Base-by-base conservation (phyloP, 352 stramenopile species). In the Globisporangium nagaii region DNA sequence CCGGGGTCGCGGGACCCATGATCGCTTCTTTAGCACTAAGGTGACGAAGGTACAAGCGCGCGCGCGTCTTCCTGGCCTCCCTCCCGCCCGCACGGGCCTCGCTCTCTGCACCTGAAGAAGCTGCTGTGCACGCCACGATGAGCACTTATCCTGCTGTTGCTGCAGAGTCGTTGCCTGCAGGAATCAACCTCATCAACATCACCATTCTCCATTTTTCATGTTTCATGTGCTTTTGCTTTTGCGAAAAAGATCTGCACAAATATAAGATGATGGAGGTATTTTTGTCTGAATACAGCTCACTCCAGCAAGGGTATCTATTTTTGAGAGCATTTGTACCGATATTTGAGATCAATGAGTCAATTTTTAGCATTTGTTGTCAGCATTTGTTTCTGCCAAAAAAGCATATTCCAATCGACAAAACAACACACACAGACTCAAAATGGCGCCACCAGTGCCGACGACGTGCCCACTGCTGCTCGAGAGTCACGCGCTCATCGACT, bases 1-100 rank as follows among this genome's bases (percentile, higher is more conserved):
- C 75, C 75, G 78, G 75, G 78, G 79, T 89, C 75, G 36, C 67
- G 78, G 78, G 78, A 89, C 79, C 73, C 75, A 84, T 86, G 78
- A 89, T 88, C 73, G 70, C 69, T 62, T 71, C 30, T 52, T 50
- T 59, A 60, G 54, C 68, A 63, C 71, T 60, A 84, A 86, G 77
- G 75, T 76, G 75, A 75, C 53, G 75, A 88, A 86, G 75, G 78
- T 88, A 86, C 78, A 71, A 44, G 43, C 25, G 27, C 43, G 43
- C n/a, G 37, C 37, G 37, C 25, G 37, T 17, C 31, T 37, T 50
- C 43, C 43, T 11, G 56, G 48, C 58, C 62, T 66, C 66, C 52
- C 58, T 48, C 67, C 56, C 50, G 39, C 39, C 37, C 28, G n/a
- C 27, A 51, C 32, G 39, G 35, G 45, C 56, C 35, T 44, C 34